phyloP scores from a whole-genome alignment of 1,284 basidiomycete genomes.

The Takashimella koratensis region DNA sequence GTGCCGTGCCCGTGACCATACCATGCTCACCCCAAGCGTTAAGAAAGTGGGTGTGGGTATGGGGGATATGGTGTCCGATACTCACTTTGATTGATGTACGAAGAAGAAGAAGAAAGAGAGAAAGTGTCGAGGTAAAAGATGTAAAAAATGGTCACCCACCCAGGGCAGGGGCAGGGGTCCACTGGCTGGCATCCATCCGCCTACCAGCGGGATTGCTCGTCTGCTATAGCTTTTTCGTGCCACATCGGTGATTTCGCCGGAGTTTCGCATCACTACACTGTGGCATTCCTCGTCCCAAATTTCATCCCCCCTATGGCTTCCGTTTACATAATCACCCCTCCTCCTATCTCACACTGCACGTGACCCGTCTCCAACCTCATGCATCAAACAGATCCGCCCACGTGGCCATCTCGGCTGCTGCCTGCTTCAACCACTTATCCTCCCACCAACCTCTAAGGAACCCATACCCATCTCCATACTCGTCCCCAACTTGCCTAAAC shows the following conservation, averaged over 20 bases:
- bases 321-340: too few species aligned
- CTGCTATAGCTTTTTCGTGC: not conserved
- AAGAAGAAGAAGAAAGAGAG: slow-evolving; percentile 1
- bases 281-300: too few species aligned
- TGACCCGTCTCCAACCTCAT: slow-evolving; percentile 7
- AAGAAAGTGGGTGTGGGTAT: too few species aligned
- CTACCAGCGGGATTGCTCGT: too few species aligned
- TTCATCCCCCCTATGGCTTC: too few species aligned
- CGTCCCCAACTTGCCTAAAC: slow-evolving; percentile 30
- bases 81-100: slow-evolving; percentile 4
- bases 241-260: not conserved
- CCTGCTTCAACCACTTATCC: slow-evolving; percentile 27
- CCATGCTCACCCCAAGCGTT: too few species aligned
- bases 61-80: not conserved
- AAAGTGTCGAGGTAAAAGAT: not conserved
- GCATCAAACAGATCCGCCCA: slow-evolving; percentile 33
- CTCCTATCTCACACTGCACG: too few species aligned
- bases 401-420: slow-evolving; percentile 29
- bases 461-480: slow-evolving; percentile 34
- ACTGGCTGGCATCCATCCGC: too few species aligned
- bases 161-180: too few species aligned
- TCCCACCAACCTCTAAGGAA: slow-evolving; percentile 37
- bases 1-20: too few species aligned
- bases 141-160: not conserved
- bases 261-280: not conserved